A percentile compares a stretch with the other conserved stretches of the same genome.
phyloP scores from a whole-genome alignment of 1,139 yeast genomes.

The Blastobotrys indianensis region DNA sequence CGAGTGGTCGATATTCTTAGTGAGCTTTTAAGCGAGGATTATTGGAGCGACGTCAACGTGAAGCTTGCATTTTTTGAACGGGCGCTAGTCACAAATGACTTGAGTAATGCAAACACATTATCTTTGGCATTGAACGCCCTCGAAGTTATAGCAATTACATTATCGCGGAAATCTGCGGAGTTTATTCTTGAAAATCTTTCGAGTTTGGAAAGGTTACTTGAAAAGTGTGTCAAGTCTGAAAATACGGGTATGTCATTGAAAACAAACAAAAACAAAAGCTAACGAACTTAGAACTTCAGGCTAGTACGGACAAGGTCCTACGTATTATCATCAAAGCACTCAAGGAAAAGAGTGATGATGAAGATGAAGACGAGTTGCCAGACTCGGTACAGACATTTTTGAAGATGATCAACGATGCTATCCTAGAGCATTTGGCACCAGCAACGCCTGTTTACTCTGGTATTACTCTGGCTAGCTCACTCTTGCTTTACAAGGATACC shows the following conservation, averaged over 20 bases:
- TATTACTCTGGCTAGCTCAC: slow-evolving; percentile 77
- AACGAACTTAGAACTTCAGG: slow-evolving; percentile 34
- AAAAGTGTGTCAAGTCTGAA: slow-evolving; percentile 76
- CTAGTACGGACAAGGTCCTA: slow-evolving; percentile 70
- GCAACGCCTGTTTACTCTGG: slow-evolving; percentile 89
- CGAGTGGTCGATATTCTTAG: slow-evolving; percentile 72
- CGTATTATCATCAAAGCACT: slow-evolving; percentile 47
- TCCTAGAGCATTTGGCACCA: slow-evolving; percentile 70
- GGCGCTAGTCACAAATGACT: slow-evolving; percentile 71
- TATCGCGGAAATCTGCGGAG: slow-evolving; percentile 65
- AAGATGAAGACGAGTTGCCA: slow-evolving; percentile 43
- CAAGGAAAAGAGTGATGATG: slow-evolving; percentile 17
- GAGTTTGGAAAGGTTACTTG: slow-evolving; percentile 66
- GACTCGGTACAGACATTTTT: slow-evolving; percentile 61
- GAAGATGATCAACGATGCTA: slow-evolving; percentile 55
- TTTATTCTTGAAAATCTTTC: slow-evolving; percentile 73
- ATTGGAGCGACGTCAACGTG: slow-evolving; percentile 85
- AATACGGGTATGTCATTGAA: slow-evolving; percentile 41
- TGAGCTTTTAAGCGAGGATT: slow-evolving; percentile 61
- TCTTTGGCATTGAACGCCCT: slow-evolving; percentile 85
- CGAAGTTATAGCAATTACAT: slow-evolving; percentile 81
- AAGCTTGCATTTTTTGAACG: slow-evolving; percentile 83
- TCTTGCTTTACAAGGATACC: slow-evolving; percentile 68
- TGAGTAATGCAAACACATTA: slow-evolving; percentile 50
- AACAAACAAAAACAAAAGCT: slow-evolving; percentile 11